Conservation (phyloP, 345 rosid species). For the Lumnitzera racemosa region DNA sequence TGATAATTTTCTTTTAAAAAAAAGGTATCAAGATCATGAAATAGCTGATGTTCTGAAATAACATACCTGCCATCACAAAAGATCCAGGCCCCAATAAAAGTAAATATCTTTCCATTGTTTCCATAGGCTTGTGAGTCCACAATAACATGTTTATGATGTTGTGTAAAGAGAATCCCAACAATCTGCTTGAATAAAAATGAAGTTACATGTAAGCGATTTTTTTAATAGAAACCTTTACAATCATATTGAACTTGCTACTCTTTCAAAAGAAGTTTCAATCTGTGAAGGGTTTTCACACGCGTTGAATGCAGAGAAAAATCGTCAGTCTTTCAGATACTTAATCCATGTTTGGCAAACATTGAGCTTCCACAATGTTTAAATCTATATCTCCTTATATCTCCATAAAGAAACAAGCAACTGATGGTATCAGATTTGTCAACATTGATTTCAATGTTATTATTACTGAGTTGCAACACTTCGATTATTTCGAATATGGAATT, state of each 20-base stretch:
- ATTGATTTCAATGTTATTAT: too few relatives aligned
- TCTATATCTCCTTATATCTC: conserved; percentile 86
- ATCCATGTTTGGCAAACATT: conserved; percentile 79
- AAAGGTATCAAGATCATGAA: conserved; percentile 46
- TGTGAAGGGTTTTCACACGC: conserved; percentile 25
- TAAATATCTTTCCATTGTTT: conserved; percentile 47
- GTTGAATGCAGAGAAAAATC: conserved; percentile 33
- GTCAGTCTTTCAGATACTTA: conserved; percentile 49
- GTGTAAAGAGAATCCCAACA: conserved; percentile 67
- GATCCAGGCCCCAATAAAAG: conserved; percentile 70
- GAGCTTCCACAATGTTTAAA: conserved; percentile 60
- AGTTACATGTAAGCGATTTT: too few relatives aligned
- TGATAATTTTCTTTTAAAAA: conserved; percentile 37
- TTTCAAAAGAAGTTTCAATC: too few relatives aligned
- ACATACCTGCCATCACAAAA: conserved; percentile 75
- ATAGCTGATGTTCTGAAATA: conserved; percentile 56
- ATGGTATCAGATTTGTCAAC: background rate
- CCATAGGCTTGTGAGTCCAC: conserved; percentile 64
- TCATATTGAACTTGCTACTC: too few relatives aligned
- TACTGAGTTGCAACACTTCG: too few relatives aligned
- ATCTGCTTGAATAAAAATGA: conserved; percentile 25
- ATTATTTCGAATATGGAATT: too few relatives aligned
- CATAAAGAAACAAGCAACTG: conserved; percentile 40
- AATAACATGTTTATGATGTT: conserved; percentile 69
- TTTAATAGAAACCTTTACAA: too few relatives aligned